Percentiles rank a stretch among this genome's conserved stretches.
Evolutionary conservation across 805 yeast species (phyloP).

Genomic region (Brettanomyces naardenensis): DNA sequence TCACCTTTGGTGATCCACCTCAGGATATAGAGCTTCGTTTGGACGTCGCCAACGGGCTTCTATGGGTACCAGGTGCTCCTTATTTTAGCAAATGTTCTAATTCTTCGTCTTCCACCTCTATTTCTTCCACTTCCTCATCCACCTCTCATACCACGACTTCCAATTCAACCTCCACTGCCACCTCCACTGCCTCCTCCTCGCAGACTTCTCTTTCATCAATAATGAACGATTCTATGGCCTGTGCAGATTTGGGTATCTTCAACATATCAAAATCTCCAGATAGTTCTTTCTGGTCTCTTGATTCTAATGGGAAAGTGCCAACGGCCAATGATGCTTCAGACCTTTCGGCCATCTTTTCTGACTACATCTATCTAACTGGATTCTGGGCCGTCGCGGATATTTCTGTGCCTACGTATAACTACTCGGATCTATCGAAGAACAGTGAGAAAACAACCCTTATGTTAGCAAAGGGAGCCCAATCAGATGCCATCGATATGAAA

Average conservation of each 20-base stretch:
- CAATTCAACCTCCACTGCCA: background rate
- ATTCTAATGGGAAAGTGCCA: background rate
- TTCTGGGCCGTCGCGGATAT: slow-evolving; percentile 19
- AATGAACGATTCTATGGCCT: background rate
- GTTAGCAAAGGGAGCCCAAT: background rate
- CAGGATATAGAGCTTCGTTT: slow-evolving; percentile 20
- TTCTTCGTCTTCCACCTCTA: too few species aligned
- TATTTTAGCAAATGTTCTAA: slow-evolving; percentile 16
- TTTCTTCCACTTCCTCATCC: background rate
- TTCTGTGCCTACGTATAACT: slow-evolving; percentile 5
- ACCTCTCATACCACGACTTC: background rate
- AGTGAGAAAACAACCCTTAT: background rate
- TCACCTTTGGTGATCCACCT: slow-evolving; percentile 19
- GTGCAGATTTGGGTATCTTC: background rate
- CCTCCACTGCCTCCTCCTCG: slow-evolving; percentile 2
- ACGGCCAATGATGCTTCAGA: slow-evolving; percentile 8
- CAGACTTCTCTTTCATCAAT: slow-evolving; percentile 1
- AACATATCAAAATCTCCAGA: background rate
- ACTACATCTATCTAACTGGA: slow-evolving; percentile 20
- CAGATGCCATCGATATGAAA: background rate
- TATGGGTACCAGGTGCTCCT: slow-evolving; percentile 24
- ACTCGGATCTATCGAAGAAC: background rate
- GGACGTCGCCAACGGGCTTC: slow-evolving; percentile 21
- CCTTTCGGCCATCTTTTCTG: slow-evolving; percentile 9
- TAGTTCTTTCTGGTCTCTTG: background rate